Percentiles rank a stretch among this genome's conserved stretches.
These are phyloP conservation scores for Leucosporidium scottii DNA, from an alignment of 768 basidiomycete species.

Conservation along the genomic window DNA sequence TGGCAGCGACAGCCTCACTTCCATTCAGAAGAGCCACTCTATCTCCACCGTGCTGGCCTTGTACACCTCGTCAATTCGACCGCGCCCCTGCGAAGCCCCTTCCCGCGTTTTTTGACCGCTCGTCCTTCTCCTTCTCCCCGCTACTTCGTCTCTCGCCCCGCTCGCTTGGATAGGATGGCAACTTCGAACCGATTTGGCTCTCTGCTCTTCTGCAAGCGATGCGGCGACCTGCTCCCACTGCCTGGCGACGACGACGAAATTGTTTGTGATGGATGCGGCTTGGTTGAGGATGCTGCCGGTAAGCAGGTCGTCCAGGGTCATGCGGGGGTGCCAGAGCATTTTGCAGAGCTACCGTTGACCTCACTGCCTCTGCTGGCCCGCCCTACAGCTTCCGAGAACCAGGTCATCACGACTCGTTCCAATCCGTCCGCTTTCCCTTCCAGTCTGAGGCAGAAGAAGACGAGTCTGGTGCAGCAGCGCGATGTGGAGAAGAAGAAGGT, in stretches of 20 bases:
- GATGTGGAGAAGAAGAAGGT: constrained; percentile 41
- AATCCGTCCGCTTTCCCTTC: constrained; percentile 94
- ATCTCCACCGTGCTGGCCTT: no score
- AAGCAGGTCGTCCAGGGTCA: neutral
- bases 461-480: constrained; percentile 61
- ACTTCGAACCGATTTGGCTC: constrained; percentile 56
- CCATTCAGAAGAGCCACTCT: no score
- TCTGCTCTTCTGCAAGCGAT: constrained; percentile 85
- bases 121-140: neutral
- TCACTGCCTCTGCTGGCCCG: neutral
- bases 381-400: constrained; percentile 76
- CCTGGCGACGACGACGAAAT: constrained; percentile 73
- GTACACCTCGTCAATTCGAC: no score
- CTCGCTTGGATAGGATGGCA: neutral
- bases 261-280: constrained; percentile 78
- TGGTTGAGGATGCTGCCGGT: constrained; percentile 68
- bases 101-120: neutral
- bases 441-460: constrained; percentile 77
- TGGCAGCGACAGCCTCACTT: no score
- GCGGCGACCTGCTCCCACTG: constrained; percentile 78
- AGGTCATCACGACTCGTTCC: constrained; percentile 78
- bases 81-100: neutral
- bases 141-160: neutral
- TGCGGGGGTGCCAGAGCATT: neutral
- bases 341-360: neutral